A percentile compares a stretch with the other conserved stretches of the same genome.
These are phyloP conservation scores for Smithsoniella earleae DNA, from an alignment of 163 green algal species.

Conservation along the genomic window DNA sequence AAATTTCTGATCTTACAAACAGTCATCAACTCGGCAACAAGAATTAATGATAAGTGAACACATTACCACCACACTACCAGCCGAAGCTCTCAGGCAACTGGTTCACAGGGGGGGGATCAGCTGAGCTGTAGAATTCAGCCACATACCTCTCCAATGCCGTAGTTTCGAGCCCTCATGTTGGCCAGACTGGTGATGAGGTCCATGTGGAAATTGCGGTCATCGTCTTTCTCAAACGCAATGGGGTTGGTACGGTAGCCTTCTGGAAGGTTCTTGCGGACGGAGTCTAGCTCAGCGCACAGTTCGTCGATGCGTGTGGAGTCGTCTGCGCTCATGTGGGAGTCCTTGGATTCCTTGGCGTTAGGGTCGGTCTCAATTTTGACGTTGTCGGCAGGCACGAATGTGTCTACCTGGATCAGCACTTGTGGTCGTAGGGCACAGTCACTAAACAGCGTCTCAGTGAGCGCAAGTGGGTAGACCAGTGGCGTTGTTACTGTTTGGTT, in stretches of 20 bases:
- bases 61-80: not conserved
- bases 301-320: constrained; percentile 68
- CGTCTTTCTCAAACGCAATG: constrained; percentile 88
- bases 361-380: constrained; percentile 97
- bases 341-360: constrained; percentile 56
- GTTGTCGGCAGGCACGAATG: constrained; percentile 73
- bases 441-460: too few relatives aligned
- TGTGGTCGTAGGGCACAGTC: too few relatives aligned
- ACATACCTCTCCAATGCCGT: constrained; percentile 60
- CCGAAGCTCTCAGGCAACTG: not conserved
- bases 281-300: constrained; percentile 53
- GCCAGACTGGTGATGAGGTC: constrained; percentile 86
- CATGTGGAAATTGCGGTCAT: constrained; percentile 98
- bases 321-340: constrained; percentile 34
- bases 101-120: not conserved
- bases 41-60: not conserved
- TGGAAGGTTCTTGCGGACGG: constrained; percentile 36
- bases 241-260: constrained; percentile 54
- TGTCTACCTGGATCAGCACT: constrained; percentile 54
- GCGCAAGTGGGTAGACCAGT: too few relatives aligned
- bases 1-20: too few relatives aligned
- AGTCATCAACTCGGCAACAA: not conserved
- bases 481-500: too few relatives aligned
- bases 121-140: too few relatives aligned
- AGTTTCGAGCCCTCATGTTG: constrained; percentile 98